Evolutionary conservation across 2,329 filamentous ascomycete genomes (phyloP).

Genomic region (Xylariales sp.): DNA sequence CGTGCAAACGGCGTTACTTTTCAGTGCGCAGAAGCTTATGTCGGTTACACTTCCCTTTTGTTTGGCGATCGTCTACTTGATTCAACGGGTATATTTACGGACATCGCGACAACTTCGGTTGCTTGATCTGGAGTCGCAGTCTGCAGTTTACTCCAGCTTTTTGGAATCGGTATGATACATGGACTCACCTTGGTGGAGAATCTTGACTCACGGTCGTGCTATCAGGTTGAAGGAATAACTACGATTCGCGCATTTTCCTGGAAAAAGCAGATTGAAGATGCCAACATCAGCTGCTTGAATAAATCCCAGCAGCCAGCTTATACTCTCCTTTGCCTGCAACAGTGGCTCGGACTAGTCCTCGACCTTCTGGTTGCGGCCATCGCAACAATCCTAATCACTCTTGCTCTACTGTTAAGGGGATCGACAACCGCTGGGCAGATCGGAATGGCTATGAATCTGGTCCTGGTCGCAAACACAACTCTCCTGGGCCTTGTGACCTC

Average conservation of each 20-base stretch:
- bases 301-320: conserved; percentile 45
- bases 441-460: conserved; percentile 31
- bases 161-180: conserved; percentile 18
- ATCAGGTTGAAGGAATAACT: conserved; percentile 33
- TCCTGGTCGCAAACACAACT: conserved; percentile 30
- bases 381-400: conserved; percentile 29
- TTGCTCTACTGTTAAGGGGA: conserved; percentile 20
- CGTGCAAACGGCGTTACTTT: conserved; percentile 41
- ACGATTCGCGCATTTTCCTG: conserved; percentile 48
- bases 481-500: conserved; percentile 26
- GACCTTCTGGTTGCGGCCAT: conserved; percentile 44
- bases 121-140: conserved; percentile 50
- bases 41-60: conserved; percentile 41
- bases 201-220: too few relatives aligned
- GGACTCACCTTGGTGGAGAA: background rate
- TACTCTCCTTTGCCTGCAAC: conserved; percentile 44
- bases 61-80: conserved; percentile 28
- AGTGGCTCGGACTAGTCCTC: conserved; percentile 48
- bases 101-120: conserved; percentile 53
- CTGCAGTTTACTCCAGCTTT: conserved; percentile 37
- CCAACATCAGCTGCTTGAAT: conserved; percentile 30
- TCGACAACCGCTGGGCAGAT: conserved; percentile 23
- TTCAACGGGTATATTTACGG: conserved; percentile 48
- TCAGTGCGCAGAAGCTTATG: conserved; percentile 39
- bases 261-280: conserved; percentile 21